Conservation (phyloP, 78 protist species). For the Dictyostelium discoideum region DNA sequence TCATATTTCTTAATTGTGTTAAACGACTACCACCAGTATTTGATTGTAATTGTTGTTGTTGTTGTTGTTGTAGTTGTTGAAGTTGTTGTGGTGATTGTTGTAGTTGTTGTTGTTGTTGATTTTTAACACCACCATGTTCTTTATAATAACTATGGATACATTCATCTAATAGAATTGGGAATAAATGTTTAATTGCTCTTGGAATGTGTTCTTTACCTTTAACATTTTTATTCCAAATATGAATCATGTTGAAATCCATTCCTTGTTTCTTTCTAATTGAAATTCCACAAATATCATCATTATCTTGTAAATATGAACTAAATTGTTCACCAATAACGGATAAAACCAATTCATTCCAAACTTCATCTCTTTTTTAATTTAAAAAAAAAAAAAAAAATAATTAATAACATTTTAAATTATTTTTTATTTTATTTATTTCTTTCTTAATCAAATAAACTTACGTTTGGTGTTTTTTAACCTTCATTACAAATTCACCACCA, state of each 20-base stretch:
- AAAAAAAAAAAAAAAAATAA: neutral
- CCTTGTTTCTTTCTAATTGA: slow-evolving; percentile 75
- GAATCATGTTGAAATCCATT: slow-evolving; percentile 63
- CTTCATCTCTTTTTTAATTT: slow-evolving; percentile 44
- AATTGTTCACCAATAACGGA: slow-evolving; percentile 75
- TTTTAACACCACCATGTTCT: neutral
- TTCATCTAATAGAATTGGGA: slow-evolving; percentile 43
- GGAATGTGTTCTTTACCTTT: slow-evolving; percentile 12
- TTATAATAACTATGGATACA: slow-evolving; percentile 27
- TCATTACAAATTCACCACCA: slow-evolving; percentile 67
- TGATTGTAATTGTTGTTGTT: neutral
- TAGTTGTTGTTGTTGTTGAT: neutral
- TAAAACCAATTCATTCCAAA: slow-evolving; percentile 77
- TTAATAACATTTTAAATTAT: neutral
- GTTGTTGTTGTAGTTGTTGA: neutral
- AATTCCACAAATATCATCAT: slow-evolving; percentile 81
- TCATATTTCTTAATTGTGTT: neutral
- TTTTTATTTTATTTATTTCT: neutral
- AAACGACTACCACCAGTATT: neutral
- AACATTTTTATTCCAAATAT: slow-evolving; percentile 53
- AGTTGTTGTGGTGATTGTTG: too few species aligned
- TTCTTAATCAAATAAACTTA: neutral
- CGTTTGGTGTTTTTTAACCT: slow-evolving; percentile 61
- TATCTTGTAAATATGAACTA: slow-evolving; percentile 29
- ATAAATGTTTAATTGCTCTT: slow-evolving; percentile 54